These are phyloP conservation scores for Teratosphaeriaceae sp. DNA, from an alignment of 2,329 filamentous ascomycete species.

Conservation along the genomic window DNA sequence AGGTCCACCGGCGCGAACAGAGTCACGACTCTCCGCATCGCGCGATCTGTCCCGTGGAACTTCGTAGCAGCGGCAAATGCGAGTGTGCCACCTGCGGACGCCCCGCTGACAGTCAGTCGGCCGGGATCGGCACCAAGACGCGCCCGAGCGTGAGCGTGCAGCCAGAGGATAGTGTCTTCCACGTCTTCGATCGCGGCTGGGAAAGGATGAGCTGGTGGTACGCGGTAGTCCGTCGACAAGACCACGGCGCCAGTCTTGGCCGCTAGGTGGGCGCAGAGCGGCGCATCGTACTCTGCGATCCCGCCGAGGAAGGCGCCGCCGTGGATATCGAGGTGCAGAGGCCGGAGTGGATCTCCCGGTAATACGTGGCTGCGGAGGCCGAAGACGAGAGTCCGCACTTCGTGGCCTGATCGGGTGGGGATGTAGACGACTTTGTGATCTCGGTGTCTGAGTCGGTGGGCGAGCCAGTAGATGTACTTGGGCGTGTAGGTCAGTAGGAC, in stretches of 20 bases:
- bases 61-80: constrained; percentile 27
- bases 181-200: constrained; percentile 39
- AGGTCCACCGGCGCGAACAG: constrained; percentile 25
- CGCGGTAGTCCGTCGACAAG: constrained; percentile 34
- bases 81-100: constrained; percentile 41
- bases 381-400: constrained; percentile 33
- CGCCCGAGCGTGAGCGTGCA: constrained; percentile 33
- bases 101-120: constrained; percentile 39
- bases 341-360: constrained; percentile 19
- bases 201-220: constrained; percentile 21
- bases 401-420: constrained; percentile 20
- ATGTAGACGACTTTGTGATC: constrained; percentile 31
- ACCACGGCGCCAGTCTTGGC: constrained; percentile 28
- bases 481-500: background rate
- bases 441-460: background rate
- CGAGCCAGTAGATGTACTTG: background rate
- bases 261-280: constrained; percentile 29
- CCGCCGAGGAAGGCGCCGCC: constrained; percentile 41
- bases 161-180: constrained; percentile 37
- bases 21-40: background rate
- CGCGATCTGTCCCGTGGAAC: background rate
- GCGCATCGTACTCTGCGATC: constrained; percentile 34
- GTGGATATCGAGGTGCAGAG: constrained; percentile 42
- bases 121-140: constrained; percentile 34
- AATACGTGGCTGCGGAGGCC: constrained; percentile 10